These are phyloP conservation scores for Fusarium sp. DNA, from an alignment of 2,329 filamentous ascomycete species.

Conservation along the genomic window DNA sequence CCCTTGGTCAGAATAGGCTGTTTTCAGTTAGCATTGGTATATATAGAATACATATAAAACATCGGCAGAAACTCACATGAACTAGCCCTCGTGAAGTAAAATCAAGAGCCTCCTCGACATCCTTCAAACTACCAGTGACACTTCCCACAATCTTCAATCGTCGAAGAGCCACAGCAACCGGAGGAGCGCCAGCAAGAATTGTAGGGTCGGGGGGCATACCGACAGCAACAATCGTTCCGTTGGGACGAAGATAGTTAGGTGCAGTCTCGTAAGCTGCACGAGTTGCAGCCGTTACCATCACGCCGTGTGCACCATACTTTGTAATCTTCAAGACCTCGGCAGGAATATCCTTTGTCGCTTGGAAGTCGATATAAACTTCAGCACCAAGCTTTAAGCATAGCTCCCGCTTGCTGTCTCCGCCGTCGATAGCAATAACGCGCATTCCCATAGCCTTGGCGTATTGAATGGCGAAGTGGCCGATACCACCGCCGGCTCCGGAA, in stretches of 20 bases:
- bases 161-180: slow-evolving; percentile 33
- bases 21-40: neutral
- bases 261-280: slow-evolving; percentile 97
- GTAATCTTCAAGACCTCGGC: slow-evolving; percentile 79
- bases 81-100: slow-evolving; percentile 47
- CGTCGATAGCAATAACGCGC: slow-evolving; percentile 82
- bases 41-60: fast-evolving
- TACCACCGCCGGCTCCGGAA: slow-evolving; percentile 86
- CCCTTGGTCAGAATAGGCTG: slow-evolving; percentile 47
- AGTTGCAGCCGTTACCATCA: slow-evolving; percentile 84
- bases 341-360: slow-evolving; percentile 79
- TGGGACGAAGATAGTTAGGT: slow-evolving; percentile 83
- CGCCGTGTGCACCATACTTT: slow-evolving; percentile 87
- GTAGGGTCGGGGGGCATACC: slow-evolving; percentile 72
- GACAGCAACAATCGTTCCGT: slow-evolving; percentile 86
- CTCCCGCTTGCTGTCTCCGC: slow-evolving; percentile 81
- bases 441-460: slow-evolving; percentile 92
- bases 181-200: slow-evolving; percentile 42
- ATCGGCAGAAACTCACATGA: slow-evolving; percentile 20
- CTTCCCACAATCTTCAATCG: slow-evolving; percentile 47
- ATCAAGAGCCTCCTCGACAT: slow-evolving; percentile 48
- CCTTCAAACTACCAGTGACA: slow-evolving; percentile 42
- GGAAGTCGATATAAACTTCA: slow-evolving; percentile 82
- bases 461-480: slow-evolving; percentile 82
- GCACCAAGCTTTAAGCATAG: slow-evolving; percentile 80